These are phyloP conservation scores for Epichloe bromicola DNA, from an alignment of 2,329 filamentous ascomycete species.

Conservation along the genomic window DNA sequence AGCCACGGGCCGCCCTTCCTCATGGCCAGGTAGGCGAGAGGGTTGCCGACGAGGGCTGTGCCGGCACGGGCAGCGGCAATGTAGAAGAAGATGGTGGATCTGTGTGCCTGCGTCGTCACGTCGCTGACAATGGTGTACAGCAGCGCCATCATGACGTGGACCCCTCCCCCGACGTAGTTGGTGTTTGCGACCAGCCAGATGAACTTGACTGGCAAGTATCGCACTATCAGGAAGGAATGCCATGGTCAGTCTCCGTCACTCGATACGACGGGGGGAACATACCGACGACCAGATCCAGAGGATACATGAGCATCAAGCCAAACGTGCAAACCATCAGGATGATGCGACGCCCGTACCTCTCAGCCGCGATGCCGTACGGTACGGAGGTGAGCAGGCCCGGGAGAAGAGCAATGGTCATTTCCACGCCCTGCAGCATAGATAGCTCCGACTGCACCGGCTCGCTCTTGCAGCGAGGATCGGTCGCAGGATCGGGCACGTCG, in stretches of 20 bases:
- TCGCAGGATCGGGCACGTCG: too few species aligned
- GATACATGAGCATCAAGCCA: not conserved
- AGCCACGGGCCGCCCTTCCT: not conserved
- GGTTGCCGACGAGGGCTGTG: not conserved
- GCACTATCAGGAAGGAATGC: not conserved
- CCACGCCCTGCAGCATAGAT: not conserved
- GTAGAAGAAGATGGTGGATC: not conserved
- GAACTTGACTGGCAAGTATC: not conserved
- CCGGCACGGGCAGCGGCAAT: not conserved
- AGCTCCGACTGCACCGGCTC: not conserved
- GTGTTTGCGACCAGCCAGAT: not conserved
- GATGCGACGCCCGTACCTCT: not conserved
- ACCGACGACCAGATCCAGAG: not conserved
- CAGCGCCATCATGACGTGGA: not conserved
- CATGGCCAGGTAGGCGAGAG: not conserved
- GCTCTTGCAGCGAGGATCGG: not conserved
- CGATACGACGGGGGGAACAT: not conserved
- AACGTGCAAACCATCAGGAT: not conserved
- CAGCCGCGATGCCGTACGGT: not conserved
- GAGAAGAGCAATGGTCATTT: not conserved
- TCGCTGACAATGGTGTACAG: not conserved
- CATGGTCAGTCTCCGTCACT: too few species aligned
- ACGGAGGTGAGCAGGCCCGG: not conserved
- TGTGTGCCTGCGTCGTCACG: not conserved
- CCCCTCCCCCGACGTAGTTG: not conserved